phyloP scores from a whole-genome alignment of 192 early-diverging fungal species.

The Haplosporangium gracile region DNA sequence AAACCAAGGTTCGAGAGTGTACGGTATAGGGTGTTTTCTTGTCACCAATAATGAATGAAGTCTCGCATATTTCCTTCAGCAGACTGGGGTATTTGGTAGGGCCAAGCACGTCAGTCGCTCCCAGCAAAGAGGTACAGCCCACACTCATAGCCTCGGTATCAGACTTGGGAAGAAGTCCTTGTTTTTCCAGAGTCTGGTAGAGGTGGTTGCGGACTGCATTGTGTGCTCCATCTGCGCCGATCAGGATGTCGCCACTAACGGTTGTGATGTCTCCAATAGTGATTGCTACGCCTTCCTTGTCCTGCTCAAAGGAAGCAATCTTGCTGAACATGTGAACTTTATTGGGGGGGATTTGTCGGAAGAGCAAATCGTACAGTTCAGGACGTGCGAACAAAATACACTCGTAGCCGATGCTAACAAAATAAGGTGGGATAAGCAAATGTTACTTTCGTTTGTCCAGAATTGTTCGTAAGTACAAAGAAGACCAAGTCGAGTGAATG shows the following conservation, averaged over 20 bases:
- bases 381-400: slow-evolving; percentile 13
- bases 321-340: slow-evolving; percentile 23
- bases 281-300: not conserved
- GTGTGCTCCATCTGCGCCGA: slow-evolving; percentile 25
- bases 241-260: slow-evolving; percentile 19
- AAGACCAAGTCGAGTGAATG: too few species aligned
- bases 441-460: too few species aligned
- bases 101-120: not conserved
- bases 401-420: not conserved
- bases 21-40: not conserved
- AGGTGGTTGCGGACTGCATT: slow-evolving; percentile 3
- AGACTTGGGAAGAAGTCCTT: not conserved
- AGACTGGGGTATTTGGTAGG: not conserved
- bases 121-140: slow-evolving; percentile 12
- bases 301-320: not conserved
- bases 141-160: not conserved
- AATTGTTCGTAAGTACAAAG: too few species aligned
- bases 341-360: not conserved
- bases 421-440: too few species aligned
- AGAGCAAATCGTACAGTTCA: slow-evolving; percentile 9
- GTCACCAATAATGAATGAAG: slow-evolving; percentile 13
- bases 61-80: not conserved
- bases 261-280: not conserved
- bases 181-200: not conserved
- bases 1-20: not conserved